Percentiles rank a stretch among this genome's conserved stretches.
phyloP scores from a whole-genome alignment of 352 stramenopile species.

The Peronospora farinosa region DNA sequence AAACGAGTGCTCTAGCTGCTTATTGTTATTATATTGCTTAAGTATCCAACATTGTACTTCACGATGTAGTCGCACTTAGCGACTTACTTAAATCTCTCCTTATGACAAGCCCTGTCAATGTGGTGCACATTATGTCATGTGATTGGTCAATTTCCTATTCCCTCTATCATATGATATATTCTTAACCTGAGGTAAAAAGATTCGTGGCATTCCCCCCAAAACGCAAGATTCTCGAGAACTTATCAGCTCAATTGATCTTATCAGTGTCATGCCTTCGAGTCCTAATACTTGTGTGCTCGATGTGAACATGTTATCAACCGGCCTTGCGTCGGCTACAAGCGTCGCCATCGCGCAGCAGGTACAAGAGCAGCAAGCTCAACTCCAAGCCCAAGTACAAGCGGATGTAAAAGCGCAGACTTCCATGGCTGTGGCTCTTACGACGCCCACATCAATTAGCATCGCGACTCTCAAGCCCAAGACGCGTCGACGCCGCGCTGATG shows the following conservation, averaged over 20 bases:
- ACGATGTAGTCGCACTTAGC: too few species aligned
- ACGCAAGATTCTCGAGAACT: conserved; percentile 63
- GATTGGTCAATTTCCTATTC: too few species aligned
- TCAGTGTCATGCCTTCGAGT: conserved; percentile 69
- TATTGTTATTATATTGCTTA: not conserved
- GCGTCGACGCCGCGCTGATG: conserved; percentile 44
- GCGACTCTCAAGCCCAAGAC: conserved; percentile 17
- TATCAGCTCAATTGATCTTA: conserved; percentile 50
- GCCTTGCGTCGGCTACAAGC: conserved; percentile 14
- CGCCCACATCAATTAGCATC: not conserved
- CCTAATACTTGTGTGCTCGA: conserved; percentile 62
- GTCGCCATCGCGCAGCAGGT: conserved; percentile 28
- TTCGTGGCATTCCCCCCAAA: conserved; percentile 9
- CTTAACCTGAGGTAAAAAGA: too few species aligned
- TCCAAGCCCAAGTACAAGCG: conserved; percentile 16
- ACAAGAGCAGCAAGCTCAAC: conserved; percentile 20
- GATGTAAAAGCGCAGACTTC: conserved; percentile 6
- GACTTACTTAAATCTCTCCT: too few species aligned
- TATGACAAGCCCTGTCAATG: too few species aligned
- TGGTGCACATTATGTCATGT: too few species aligned
- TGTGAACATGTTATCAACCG: conserved; percentile 20
- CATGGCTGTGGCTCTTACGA: not conserved
- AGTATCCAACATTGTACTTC: too few species aligned
- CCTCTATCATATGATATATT: too few species aligned
- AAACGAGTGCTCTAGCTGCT: conserved; percentile 5